Base-by-base conservation (phyloP, 176 grass and related monocot genomes). In the Neostapfia colusana region DNA sequence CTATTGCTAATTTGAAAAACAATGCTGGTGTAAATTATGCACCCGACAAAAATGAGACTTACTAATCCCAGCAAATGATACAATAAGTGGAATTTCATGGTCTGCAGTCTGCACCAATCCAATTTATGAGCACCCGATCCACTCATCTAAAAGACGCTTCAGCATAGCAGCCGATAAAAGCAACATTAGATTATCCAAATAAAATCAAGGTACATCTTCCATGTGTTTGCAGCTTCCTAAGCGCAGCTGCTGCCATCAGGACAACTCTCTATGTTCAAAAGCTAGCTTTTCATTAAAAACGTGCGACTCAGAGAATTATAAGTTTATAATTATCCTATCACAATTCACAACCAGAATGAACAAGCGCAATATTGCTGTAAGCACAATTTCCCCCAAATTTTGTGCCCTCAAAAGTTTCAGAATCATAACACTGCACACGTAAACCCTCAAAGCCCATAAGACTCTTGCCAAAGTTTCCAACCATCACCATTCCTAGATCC, bases 161-260 rank as follows among this genome's bases (percentile, higher is more conserved):
- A 61, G 10, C 13, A 45, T 45, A 15, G 12, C 13, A 45, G 43
- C 43, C 12, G 12, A 45, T 10, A 35, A 3, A 45, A 82, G 35
- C 53, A 57, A n/a, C n/a, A n/a, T n/a, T 21, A 25, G 16, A 34
- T 14, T 61, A 28, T 10, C 24, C 62, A 62, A 9, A 39, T 13
- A 25, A 46, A 73, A 74, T 25, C 21, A 60, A 10, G 67, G 17
- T 39, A 67, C 64, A 25, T 12, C 11, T 53, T 31, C 7, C 39
- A 46, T 20, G 55, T 62, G 55, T 53, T 86, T n/a, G n/a, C 18
- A 15, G 15, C 26, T 70, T 77, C 45, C 55, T 65, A n/a, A 12
- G 27, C 14, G 66, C 34, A 76, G n/a, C n/a, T n/a, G 21, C 25
- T 72, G 7, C 11, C 65, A 56, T n/a, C 36, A 75, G 9, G 70